Evolutionary conservation across 2,329 filamentous ascomycete genomes (phyloP).

Genomic region (Calycina herbarum): DNA sequence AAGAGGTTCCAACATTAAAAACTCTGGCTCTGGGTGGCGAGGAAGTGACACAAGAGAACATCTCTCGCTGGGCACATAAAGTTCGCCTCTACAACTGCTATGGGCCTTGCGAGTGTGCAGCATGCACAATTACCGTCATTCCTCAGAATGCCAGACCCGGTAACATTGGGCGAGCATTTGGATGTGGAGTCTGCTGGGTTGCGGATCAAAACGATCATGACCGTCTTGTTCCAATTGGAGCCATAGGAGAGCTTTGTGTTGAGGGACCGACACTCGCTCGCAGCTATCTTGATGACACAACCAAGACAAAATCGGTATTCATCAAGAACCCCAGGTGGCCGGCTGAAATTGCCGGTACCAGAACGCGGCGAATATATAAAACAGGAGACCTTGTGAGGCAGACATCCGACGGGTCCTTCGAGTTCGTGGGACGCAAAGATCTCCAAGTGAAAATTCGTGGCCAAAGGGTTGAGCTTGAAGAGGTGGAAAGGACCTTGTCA

Average conservation of each 20-base stretch:
- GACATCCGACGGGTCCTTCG: constrained; percentile 50
- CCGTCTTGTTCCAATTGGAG: constrained; percentile 28
- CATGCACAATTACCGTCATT: background rate
- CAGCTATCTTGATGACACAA: constrained; percentile 59
- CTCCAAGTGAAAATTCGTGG: constrained; percentile 69
- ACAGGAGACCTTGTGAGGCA: constrained; percentile 61
- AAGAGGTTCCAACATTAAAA: constrained; percentile 28
- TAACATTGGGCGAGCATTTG: constrained; percentile 30
- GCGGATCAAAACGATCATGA: constrained; percentile 25
- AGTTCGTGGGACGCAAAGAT: constrained; percentile 64
- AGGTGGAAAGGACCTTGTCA: constrained; percentile 44
- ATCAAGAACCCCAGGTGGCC: constrained; percentile 41
- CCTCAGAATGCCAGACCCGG: background rate
- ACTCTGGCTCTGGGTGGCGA: constrained; percentile 34
- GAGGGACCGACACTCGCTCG: constrained; percentile 59
- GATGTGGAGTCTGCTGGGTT: constrained; percentile 41
- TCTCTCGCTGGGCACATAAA: constrained; percentile 40
- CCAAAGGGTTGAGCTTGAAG: constrained; percentile 61
- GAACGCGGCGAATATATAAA: constrained; percentile 51
- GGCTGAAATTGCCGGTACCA: background rate
- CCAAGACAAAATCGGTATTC: constrained; percentile 59
- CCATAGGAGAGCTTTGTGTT: constrained; percentile 33
- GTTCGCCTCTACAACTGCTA: constrained; percentile 44
- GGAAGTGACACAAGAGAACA: constrained; percentile 40
- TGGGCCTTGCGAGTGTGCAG: constrained; percentile 37